phyloP scores from a whole-genome alignment of 2,329 filamentous ascomycete species.

The Exophiala alcalophila region DNA sequence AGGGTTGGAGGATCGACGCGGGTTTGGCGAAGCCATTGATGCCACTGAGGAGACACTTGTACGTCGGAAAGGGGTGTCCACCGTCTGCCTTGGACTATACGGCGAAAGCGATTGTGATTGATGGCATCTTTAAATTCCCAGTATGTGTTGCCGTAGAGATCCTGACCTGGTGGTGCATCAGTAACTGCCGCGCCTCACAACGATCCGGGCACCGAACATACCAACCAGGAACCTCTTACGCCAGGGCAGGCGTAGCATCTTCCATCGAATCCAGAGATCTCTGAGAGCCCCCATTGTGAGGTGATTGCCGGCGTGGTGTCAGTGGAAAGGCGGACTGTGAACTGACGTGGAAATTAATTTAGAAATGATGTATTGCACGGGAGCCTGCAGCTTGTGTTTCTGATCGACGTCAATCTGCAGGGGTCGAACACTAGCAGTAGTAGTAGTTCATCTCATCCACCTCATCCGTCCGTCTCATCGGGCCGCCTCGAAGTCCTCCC shows the following conservation, averaged over 20 bases:
- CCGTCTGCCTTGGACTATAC: conserved; percentile 57
- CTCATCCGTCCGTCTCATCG: background rate
- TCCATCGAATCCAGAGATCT: conserved; percentile 62
- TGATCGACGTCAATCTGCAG: conserved; percentile 25
- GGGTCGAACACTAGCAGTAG: too few species aligned
- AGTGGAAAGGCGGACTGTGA: conserved; percentile 27
- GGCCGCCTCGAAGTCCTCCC: background rate
- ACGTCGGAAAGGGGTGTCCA: conserved; percentile 58
- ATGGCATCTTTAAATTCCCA: conserved; percentile 63
- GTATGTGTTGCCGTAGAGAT: conserved; percentile 63
- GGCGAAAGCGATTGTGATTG: conserved; percentile 53
- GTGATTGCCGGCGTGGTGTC: background rate
- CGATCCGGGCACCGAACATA: conserved; percentile 33
- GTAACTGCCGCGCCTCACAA: conserved; percentile 1
- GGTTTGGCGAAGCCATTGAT: conserved; percentile 65
- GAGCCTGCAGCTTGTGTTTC: conserved; percentile 8
- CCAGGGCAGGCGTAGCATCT: conserved; percentile 61
- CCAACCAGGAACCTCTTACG: conserved; percentile 58
- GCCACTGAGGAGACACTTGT: conserved; percentile 63
- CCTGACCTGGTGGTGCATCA: conserved; percentile 47
- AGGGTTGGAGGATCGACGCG: conserved; percentile 55
- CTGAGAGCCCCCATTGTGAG: conserved; percentile 40
- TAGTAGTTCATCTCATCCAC: background rate
- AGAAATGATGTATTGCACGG: background rate
- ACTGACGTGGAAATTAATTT: too few species aligned